phyloP scores from a whole-genome alignment of 2,329 filamentous ascomycete species.

The Alternaria consortialis region DNA sequence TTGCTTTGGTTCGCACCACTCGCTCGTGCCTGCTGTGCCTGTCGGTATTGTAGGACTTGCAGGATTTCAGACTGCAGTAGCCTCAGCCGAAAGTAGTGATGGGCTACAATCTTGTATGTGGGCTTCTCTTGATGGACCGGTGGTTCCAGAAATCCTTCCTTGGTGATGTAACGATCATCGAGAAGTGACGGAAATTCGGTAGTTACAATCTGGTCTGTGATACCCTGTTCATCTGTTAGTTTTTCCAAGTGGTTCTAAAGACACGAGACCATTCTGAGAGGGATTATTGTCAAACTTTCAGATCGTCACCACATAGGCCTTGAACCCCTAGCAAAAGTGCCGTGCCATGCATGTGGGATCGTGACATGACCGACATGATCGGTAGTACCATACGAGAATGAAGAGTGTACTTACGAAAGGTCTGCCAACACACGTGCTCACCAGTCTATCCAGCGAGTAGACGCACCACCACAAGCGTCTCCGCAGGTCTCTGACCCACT shows the following conservation, averaged over 20 bases:
- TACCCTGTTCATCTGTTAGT: slow-evolving; percentile 56
- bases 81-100: slow-evolving; percentile 90
- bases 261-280: neutral
- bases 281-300: neutral
- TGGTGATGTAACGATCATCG: slow-evolving; percentile 88
- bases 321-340: neutral
- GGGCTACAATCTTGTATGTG: slow-evolving; percentile 88
- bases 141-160: slow-evolving; percentile 73
- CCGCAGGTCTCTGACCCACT: slow-evolving; percentile 87
- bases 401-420: slow-evolving; percentile 69
- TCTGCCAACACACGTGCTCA: slow-evolving; percentile 90
- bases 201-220: slow-evolving; percentile 95
- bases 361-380: neutral
- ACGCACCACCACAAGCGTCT: slow-evolving; percentile 96
- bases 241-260: neutral
- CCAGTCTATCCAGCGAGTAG: slow-evolving; percentile 92
- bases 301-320: neutral
- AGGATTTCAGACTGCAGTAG: slow-evolving; percentile 93
- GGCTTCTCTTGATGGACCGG: slow-evolving; percentile 67
- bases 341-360: neutral
- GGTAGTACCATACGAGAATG: neutral
- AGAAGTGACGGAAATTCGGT: slow-evolving; percentile 91
- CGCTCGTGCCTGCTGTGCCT: slow-evolving; percentile 79
- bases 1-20: slow-evolving; percentile 71
- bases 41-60: slow-evolving; percentile 91